phyloP scores from a whole-genome alignment of 2,329 filamentous ascomycete genomes.

The Diplodia mutila region DNA sequence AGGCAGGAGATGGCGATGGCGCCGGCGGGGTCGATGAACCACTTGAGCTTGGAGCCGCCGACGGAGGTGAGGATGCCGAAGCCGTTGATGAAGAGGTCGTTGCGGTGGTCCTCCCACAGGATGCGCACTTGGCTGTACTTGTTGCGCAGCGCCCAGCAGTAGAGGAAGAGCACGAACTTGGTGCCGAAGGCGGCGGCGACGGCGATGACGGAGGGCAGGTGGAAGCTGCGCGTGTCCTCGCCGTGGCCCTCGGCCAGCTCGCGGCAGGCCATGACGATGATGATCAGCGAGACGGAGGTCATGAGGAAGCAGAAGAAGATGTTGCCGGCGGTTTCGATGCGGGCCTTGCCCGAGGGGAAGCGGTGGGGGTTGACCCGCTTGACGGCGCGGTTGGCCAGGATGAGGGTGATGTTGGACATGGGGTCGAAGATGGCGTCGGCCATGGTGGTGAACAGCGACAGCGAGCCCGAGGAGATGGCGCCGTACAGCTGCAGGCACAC shows the following conservation, averaged over 20 bases:
- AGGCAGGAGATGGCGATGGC: conserved; percentile 81
- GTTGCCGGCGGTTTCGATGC: conserved; percentile 93
- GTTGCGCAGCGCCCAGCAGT: conserved; percentile 89
- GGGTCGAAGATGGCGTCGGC: conserved; percentile 95
- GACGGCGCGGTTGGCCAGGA: conserved; percentile 85
- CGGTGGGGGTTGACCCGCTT: conserved; percentile 81
- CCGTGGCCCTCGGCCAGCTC: conserved; percentile 63
- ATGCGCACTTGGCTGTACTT: conserved; percentile 91
- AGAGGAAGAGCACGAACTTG: conserved; percentile 82
- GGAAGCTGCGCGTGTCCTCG: conserved; percentile 64
- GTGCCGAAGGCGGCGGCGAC: conserved; percentile 83
- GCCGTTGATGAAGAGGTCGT: conserved; percentile 95
- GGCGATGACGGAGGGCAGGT: conserved; percentile 81
- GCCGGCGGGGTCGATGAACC: conserved; percentile 95
- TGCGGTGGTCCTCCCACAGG: conserved; percentile 95
- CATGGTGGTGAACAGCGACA: conserved; percentile 97
- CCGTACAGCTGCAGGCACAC: conserved; percentile 85
- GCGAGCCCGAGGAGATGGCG: conserved; percentile 82
- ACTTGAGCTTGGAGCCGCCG: conserved; percentile 83
- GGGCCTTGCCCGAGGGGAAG: conserved; percentile 90
- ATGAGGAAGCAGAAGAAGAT: conserved; percentile 97
- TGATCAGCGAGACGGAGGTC: conserved; percentile 86
- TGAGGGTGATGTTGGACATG: conserved; percentile 82
- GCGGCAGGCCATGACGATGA: conserved; percentile 83
- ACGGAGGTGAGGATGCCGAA: conserved; percentile 89